phyloP scores from a whole-genome alignment of 2,329 filamentous ascomycete genomes.

The Ophiostoma piceae region DNA sequence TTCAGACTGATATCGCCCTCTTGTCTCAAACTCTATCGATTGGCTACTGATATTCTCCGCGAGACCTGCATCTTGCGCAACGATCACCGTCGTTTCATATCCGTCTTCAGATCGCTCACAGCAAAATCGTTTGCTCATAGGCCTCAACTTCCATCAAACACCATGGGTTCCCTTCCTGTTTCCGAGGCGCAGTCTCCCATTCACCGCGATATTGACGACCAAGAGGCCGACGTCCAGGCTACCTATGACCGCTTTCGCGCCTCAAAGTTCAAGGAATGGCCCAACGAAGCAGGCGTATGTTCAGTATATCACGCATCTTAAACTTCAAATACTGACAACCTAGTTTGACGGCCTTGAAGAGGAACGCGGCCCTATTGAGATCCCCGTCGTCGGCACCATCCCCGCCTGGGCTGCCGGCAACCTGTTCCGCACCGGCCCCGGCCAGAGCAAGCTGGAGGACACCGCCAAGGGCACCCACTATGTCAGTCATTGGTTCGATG shows the following conservation, averaged over 20 bases:
- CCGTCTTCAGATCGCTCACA: background rate
- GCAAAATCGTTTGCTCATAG: background rate
- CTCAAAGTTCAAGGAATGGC: slow-evolving; percentile 24
- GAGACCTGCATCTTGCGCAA: slow-evolving; percentile 3
- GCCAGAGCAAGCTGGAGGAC: slow-evolving; percentile 55
- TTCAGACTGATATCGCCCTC: background rate
- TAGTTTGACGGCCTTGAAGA: slow-evolving; percentile 66
- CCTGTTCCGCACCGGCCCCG: slow-evolving; percentile 70
- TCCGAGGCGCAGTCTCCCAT: background rate
- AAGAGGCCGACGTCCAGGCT: slow-evolving; percentile 15
- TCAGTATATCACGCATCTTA: background rate
- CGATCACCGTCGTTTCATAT: background rate
- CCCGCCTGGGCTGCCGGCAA: slow-evolving; percentile 66
- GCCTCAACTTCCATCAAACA: no score
- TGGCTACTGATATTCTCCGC: background rate
- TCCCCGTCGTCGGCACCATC: slow-evolving; percentile 60
- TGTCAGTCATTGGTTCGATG: slow-evolving; percentile 76
- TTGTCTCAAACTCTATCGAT: background rate
- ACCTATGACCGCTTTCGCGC: background rate
- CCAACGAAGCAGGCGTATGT: slow-evolving; percentile 28
- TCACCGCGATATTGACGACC: slow-evolving; percentile 18
- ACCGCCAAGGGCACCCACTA: slow-evolving; percentile 55
- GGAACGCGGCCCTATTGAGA: slow-evolving; percentile 58
- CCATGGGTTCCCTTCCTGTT: slow-evolving; percentile 11
- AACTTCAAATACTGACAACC: background rate